phyloP scores from a whole-genome alignment of 108 stramenopile genomes.

The Cyclotella cryptica region DNA sequence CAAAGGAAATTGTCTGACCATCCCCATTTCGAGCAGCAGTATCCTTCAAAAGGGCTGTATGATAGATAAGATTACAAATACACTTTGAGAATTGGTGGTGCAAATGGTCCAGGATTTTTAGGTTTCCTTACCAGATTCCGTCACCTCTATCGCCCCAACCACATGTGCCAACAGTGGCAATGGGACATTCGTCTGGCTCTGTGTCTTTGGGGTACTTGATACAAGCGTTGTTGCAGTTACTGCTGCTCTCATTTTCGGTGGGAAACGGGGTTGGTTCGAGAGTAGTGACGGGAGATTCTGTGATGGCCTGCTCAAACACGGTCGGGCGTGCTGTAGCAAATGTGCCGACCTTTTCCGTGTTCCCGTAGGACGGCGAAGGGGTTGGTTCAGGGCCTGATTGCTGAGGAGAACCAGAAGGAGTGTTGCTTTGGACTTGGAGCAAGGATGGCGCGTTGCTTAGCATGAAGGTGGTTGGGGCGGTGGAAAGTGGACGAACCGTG shows the following conservation, averaged over 20 bases:
- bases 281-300: constrained; percentile 8
- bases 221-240: constrained; percentile 13
- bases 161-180: constrained; percentile 34
- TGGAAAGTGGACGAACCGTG: not conserved
- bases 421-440: not conserved
- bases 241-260: not conserved
- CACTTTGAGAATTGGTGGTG: not conserved
- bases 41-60: not conserved
- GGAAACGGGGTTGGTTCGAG: constrained; percentile 6
- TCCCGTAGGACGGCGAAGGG: not conserved
- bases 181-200: constrained; percentile 38
- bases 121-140: not conserved
- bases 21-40: constrained; percentile 3
- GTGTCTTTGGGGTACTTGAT: constrained; percentile 31
- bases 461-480: not conserved
- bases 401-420: not conserved
- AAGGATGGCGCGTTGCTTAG: not conserved
- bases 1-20: not conserved
- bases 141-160: constrained; percentile 36
- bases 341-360: not conserved
- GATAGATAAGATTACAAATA: not conserved
- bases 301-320: constrained; percentile 4
- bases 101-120: not conserved
- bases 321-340: not conserved
- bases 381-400: constrained; percentile 3